These are phyloP conservation scores for Nakazawaea ambrosiae DNA, from an alignment of 805 yeast genomes.

Conservation along the genomic window DNA sequence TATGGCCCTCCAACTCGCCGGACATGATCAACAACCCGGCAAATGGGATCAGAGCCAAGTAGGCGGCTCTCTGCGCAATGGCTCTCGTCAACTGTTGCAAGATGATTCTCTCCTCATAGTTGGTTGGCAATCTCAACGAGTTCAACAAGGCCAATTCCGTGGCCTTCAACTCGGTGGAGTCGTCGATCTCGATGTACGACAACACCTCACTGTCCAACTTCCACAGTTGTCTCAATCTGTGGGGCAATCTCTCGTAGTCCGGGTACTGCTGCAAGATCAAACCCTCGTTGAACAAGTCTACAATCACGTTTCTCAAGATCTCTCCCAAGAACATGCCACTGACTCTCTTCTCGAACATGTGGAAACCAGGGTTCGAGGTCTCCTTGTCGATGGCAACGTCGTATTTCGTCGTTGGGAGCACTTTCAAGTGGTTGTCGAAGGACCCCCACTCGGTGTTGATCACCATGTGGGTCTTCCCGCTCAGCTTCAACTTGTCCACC, in stretches of 20 bases:
- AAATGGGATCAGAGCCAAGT: constrained; percentile 79
- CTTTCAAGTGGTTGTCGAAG: constrained; percentile 74
- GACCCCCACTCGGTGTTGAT: constrained; percentile 98
- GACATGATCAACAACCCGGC: constrained; percentile 73
- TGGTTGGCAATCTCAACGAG: constrained; percentile 62
- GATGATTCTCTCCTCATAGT: constrained; percentile 61
- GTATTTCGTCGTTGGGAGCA: constrained; percentile 72
- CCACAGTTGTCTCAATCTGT: constrained; percentile 71
- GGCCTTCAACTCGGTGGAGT: constrained; percentile 61
- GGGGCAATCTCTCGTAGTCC: constrained; percentile 38
- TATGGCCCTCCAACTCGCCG: constrained; percentile 54
- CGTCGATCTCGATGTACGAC: constrained; percentile 82
- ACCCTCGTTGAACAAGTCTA: constrained; percentile 57
- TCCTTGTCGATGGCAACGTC: constrained; percentile 64
- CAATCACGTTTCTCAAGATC: constrained; percentile 63
- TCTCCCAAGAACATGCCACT: constrained; percentile 94
- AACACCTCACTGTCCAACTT: constrained; percentile 76
- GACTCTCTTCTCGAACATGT: constrained; percentile 88
- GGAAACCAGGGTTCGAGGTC: constrained; percentile 81
- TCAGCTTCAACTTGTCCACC: constrained; percentile 27
- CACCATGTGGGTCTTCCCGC: constrained; percentile 66
- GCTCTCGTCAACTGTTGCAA: constrained; percentile 72
- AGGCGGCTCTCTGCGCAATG: constrained; percentile 84
- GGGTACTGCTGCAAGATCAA: constrained; percentile 52
- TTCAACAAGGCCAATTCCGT: constrained; percentile 64